Base-by-base conservation (phyloP, 1,284 basidiomycete species). In the Naganishia sp. region DNA sequence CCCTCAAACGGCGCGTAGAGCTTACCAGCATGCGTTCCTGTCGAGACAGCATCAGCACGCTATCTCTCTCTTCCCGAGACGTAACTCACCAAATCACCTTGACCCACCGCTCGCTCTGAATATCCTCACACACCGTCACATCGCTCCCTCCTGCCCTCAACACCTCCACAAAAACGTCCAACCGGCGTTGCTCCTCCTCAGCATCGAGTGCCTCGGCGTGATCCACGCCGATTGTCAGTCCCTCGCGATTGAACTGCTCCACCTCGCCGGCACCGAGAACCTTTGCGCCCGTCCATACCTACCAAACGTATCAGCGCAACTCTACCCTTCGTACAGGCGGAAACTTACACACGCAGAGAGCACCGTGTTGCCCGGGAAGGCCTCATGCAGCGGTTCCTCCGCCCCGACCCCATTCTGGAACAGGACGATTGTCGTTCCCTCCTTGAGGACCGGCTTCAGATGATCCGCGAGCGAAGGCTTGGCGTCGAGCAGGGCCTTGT, bases 331-430 rank as follows among this genome's bases (percentile, higher is more conserved):
- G 0, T 2, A 32, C 9, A n/a, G 18, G 43, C 25, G 9, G 45
- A 25, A 13, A 52, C 61, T 28, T 45, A 64, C 81, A 6, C 82
- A 81, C 18, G 82, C 80, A 65, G 81, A 82, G 46, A 83, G 78
- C 63, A 82, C 74, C 7, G 79, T 80, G 64, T 75, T 81, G 43
- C 69, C 47, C 0, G 82, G 81, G 71, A 83, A 80, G 21, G 73
- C 73, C 2, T 69, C 67, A 67, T 80, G 77, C 28, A 82, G 74
- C 18, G 82, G 80, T 31, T 75, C 80, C 72, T 83, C 82, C 60
- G 80, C 80, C 6, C 81, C 82, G 5, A 83, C 80, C 25, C 82
- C 82, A 69, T 83, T 83, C 72, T 83, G 82, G 0, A 83, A 74
- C 35, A 82, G 72, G n/a, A 83, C 79, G 46, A 83, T 77, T 32